A percentile compares a stretch with the other conserved stretches of the same genome.
Conservation (phyloP, 306 rosid species). For the Lupinus albus region DNA sequence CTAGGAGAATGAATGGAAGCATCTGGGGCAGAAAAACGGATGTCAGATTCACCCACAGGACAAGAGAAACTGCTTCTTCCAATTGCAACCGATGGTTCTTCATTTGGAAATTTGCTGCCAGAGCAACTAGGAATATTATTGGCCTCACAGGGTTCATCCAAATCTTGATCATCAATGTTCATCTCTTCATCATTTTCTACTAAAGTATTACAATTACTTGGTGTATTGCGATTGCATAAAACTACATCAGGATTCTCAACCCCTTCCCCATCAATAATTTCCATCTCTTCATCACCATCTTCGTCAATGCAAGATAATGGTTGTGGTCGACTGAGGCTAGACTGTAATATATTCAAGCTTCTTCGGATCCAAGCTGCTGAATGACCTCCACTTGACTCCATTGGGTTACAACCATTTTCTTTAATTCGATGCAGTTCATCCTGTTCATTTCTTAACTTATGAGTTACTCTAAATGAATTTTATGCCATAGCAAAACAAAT, state of each 20-base stretch:
- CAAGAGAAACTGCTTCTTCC: conserved; percentile 37
- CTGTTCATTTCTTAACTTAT: conserved; percentile 49
- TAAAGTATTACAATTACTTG: conserved; percentile 30
- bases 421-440: conserved; percentile 89
- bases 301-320: conserved; percentile 62
- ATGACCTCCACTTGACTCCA: conserved; percentile 70
- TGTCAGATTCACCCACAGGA: conserved; percentile 47
- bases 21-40: conserved; percentile 49
- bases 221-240: conserved; percentile 29
- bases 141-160: conserved; percentile 35
- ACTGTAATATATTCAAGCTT: conserved; percentile 71
- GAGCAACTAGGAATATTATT: conserved; percentile 44
- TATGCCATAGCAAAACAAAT: conserved; percentile 25
- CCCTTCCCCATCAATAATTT: conserved; percentile 88
- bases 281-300: conserved; percentile 98
- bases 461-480: conserved; percentile 40
- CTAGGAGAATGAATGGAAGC: conserved; percentile 46
- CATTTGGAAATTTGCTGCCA: conserved; percentile 42
- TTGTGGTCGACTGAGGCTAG: conserved; percentile 65
- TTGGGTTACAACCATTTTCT: conserved; percentile 62
- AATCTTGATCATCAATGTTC: conserved; percentile 43
- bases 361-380: conserved; percentile 92
- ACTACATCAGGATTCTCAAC: conserved; percentile 53
- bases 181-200: conserved; percentile 45
- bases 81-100: conserved; percentile 51